phyloP scores from a whole-genome alignment of 2,329 filamentous ascomycete genomes.

The Calcarisporium arbuscula region DNA sequence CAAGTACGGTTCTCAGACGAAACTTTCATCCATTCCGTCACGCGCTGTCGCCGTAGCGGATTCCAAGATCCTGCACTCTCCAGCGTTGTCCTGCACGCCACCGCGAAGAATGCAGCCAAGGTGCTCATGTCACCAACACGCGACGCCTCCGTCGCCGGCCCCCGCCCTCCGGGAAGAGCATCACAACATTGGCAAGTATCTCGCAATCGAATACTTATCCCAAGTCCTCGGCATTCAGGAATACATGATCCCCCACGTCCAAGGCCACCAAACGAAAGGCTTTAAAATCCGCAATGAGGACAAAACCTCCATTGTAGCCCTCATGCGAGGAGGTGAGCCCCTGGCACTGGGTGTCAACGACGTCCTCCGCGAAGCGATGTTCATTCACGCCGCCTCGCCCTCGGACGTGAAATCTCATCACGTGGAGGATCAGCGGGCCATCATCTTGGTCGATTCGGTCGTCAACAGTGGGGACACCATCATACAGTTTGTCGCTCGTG shows the following conservation, averaged over 20 bases:
- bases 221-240: constrained; percentile 43
- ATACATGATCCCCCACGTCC: constrained; percentile 44
- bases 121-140: constrained; percentile 49
- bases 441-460: constrained; percentile 55
- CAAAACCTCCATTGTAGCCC: constrained; percentile 45
- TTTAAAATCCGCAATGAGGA: constrained; percentile 40
- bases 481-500: constrained; percentile 37
- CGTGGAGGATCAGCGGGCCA: constrained; percentile 27
- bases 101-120: constrained; percentile 35
- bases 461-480: constrained; percentile 51
- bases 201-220: constrained; percentile 43
- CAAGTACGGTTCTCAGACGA: constrained; percentile 24
- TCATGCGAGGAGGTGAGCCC: constrained; percentile 59
- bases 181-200: constrained; percentile 41
- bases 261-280: constrained; percentile 36
- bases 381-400: constrained; percentile 37
- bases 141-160: constrained; percentile 39
- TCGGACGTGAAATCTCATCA: constrained; percentile 36
- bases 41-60: constrained; percentile 3
- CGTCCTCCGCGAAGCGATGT: constrained; percentile 43
- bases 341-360: constrained; percentile 54
- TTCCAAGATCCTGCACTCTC: too few relatives aligned
- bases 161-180: constrained; percentile 43
- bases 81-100: constrained; percentile 33
- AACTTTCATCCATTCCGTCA: constrained; percentile 13